Conservation (phyloP, 192 early-diverging fungal genomes). For the Rhizophagus clarus region DNA sequence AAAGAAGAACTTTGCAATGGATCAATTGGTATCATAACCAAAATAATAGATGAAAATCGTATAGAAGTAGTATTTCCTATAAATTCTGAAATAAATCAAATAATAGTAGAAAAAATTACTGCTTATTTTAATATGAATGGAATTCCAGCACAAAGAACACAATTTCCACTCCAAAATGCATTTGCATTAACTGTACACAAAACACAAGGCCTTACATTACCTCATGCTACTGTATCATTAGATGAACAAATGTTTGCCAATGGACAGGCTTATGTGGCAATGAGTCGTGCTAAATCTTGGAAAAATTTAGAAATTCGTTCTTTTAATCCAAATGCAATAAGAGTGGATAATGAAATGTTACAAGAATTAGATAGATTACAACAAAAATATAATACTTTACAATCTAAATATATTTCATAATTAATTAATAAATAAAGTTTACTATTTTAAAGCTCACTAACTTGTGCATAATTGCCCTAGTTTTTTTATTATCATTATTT, state of each 20-base stretch:
- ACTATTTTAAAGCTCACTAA: too few species aligned
- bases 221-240: not conserved
- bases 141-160: not conserved
- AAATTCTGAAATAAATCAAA: not conserved
- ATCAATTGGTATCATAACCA: not conserved
- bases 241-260: not conserved
- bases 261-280: slow-evolving; percentile 8
- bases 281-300: not conserved
- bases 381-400: too few species aligned
- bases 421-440: too few species aligned
- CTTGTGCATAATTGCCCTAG: too few species aligned
- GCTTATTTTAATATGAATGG: not conserved
- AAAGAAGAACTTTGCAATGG: not conserved
- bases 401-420: too few species aligned
- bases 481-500: too few species aligned
- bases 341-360: too few species aligned
- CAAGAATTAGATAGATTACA: too few species aligned
- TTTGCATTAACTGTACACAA: slow-evolving; percentile 15
- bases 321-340: too few species aligned
- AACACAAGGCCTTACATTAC: slow-evolving; percentile 8
- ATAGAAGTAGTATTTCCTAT: not conserved
- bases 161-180: slow-evolving; percentile 17
- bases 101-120: not conserved
- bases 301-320: not conserved
- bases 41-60: not conserved